Evolutionary conservation across 2,329 filamentous ascomycete species (phyloP), one percentile per base, ranked within the genome.

Genomic region (Clarireedia monteithiana): DNA sequence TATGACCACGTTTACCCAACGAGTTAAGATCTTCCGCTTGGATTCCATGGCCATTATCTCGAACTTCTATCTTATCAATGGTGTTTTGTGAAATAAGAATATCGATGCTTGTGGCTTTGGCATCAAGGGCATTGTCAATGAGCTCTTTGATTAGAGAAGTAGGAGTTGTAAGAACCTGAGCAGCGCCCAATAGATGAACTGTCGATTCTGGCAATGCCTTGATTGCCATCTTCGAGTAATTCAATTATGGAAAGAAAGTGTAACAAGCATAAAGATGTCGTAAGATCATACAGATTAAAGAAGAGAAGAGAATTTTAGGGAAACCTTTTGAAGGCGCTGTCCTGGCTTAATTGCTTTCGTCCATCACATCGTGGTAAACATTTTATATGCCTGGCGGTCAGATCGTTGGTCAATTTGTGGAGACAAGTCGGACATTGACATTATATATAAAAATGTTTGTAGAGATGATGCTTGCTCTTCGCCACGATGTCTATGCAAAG

Each of bases 11-110:
- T 53, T 77, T 78, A n/a, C 85, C 86, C 2, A 89, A 74, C 5
- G 76, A 67, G 15, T 77, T 70, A 39, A 84, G 81, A 66, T 91
- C 86, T 26, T 79, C 76, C 1, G 75, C 68, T 15, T 74, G 73
- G 58, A 92, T 88, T 12, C 88, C 88, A 56, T 77, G 74, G n/a
- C 88, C 88, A 70, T 91, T 88, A 68, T 89, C 86, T 46, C 81
- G 78, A 49, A 91, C 81, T 63, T 87, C 81, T 39, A 92, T 79
- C 53, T 77, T 79, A 68, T 88, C 84, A 52, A 91, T 68, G 0
- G 84, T 85, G 65, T 91, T 84, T 44, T 76, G 64, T 4, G 85
- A 80, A 14, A 90, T 74, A 27, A 81, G 72, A 24, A 91, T 72
- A 52, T 87, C 81, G 56, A 92, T 74, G 2, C 77, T 78, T 2